A percentile compares a stretch with the other conserved stretches of the same genome.
Evolutionary conservation across 2,329 filamentous ascomycete species (phyloP).

Genomic region (Colletotrichum orbiculare): DNA sequence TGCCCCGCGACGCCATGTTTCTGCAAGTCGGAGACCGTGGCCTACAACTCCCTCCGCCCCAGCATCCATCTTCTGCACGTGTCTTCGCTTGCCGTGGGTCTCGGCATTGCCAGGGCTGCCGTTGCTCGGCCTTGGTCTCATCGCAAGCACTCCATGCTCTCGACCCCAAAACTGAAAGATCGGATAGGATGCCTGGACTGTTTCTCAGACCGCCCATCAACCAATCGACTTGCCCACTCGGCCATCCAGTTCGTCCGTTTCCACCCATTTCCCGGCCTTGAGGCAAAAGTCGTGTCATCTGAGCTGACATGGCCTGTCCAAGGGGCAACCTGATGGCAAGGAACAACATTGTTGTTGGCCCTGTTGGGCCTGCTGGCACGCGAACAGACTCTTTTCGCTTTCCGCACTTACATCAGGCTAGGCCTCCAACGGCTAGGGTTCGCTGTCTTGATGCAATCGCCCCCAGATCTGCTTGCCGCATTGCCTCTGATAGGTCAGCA

Average conservation of each 20-base stretch:
- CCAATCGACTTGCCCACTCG: slow-evolving; percentile 23
- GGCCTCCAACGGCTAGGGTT: slow-evolving; percentile 18
- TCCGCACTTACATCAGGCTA: slow-evolving; percentile 32
- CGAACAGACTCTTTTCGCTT: slow-evolving; percentile 22
- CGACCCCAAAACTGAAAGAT: slow-evolving; percentile 3
- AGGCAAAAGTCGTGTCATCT: slow-evolving; percentile 34
- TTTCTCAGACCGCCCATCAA: slow-evolving; percentile 12
- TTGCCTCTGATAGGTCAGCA: slow-evolving; percentile 20
- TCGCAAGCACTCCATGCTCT: slow-evolving; percentile 2
- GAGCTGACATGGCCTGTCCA: slow-evolving; percentile 27
- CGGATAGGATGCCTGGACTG: slow-evolving; percentile 12
- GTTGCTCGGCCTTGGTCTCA: slow-evolving; percentile 8
- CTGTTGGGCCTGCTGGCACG: slow-evolving; percentile 17
- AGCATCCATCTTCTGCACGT: slow-evolving; percentile 17
- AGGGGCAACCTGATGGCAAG: slow-evolving; percentile 24
- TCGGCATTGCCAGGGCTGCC: slow-evolving; percentile 19
- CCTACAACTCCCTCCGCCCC: slow-evolving; percentile 1
- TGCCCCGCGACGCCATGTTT: slow-evolving; percentile 28
- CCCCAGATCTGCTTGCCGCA: slow-evolving; percentile 15
- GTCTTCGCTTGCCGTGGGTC: slow-evolving; percentile 12
- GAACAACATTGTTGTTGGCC: slow-evolving; percentile 7
- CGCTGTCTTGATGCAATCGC: slow-evolving; percentile 21
- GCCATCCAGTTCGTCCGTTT: slow-evolving; percentile 35
- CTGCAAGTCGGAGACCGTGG: slow-evolving; percentile 27
- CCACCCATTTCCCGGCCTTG: slow-evolving; percentile 30